phyloP scores from a whole-genome alignment of 208 protist genomes.

The Leishmania tarentolae region DNA sequence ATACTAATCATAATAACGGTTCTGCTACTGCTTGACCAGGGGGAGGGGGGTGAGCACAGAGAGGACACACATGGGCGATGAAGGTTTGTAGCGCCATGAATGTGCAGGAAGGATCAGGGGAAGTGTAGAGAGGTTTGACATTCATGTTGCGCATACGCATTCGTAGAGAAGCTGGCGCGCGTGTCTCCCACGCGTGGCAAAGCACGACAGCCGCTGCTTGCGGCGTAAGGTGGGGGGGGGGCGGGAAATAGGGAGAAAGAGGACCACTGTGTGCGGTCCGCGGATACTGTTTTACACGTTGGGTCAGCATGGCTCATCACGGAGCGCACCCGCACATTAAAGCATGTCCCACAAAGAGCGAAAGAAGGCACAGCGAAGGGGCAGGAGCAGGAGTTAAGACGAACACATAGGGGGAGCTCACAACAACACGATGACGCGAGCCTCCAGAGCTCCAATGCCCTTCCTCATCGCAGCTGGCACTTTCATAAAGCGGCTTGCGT shows the following conservation, averaged over 20 bases:
- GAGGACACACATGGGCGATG: background rate
- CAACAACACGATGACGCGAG: background rate
- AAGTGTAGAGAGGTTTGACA: background rate
- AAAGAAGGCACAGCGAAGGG: background rate
- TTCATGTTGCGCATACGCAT: background rate
- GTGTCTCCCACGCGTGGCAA: background rate
- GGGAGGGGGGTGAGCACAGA: background rate
- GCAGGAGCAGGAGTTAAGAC: background rate
- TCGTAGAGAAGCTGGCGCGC: background rate
- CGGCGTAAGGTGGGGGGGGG: background rate
- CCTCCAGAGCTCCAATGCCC: background rate
- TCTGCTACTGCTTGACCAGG: background rate
- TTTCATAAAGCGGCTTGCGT: background rate
- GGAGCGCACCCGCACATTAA: background rate
- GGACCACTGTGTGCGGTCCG: background rate
- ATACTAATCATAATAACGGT: background rate
- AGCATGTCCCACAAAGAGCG: background rate
- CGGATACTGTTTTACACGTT: background rate
- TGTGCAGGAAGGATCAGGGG: background rate
- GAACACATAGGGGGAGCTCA: background rate
- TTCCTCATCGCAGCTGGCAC: background rate
- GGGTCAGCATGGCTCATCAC: background rate
- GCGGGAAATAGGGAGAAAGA: background rate
- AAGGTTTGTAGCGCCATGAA: background rate
- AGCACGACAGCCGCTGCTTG: background rate